Evolutionary conservation across 805 yeast genomes (phyloP).

Genomic region (Tetrapisispora nanseiensis): DNA sequence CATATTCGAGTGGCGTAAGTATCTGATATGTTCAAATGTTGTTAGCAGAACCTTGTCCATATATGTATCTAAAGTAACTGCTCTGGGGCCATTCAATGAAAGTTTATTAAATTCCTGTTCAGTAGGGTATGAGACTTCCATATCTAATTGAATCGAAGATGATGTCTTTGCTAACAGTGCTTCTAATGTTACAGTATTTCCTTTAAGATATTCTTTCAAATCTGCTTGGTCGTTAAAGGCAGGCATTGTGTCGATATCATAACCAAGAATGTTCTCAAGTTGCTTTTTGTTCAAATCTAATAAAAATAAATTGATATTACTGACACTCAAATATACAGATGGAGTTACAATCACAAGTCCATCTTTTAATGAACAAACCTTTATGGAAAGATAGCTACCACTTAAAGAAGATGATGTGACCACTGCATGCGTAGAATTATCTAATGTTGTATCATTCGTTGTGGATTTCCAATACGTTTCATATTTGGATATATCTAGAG

Average conservation of each 20-base stretch:
- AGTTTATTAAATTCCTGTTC: slow-evolving; percentile 34
- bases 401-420: slow-evolving; percentile 81
- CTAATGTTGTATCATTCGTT: slow-evolving; percentile 34
- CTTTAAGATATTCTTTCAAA: slow-evolving; percentile 23
- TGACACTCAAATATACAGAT: slow-evolving; percentile 43
- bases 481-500: slow-evolving; percentile 4
- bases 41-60: slow-evolving; percentile 64
- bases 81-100: slow-evolving; percentile 34
- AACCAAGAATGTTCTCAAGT: slow-evolving; percentile 25
- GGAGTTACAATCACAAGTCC: slow-evolving; percentile 83
- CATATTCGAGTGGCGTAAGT: slow-evolving; percentile 31
- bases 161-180: slow-evolving; percentile 49
- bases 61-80: slow-evolving; percentile 53
- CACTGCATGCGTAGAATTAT: background rate
- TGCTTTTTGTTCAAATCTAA: slow-evolving; percentile 40
- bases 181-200: slow-evolving; percentile 49
- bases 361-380: slow-evolving; percentile 66
- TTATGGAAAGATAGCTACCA: slow-evolving; percentile 66
- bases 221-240: slow-evolving; percentile 18
- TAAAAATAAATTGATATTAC: slow-evolving; percentile 46
- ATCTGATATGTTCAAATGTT: slow-evolving; percentile 67
- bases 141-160: slow-evolving; percentile 51
- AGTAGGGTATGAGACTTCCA: slow-evolving; percentile 74
- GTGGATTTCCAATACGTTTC: slow-evolving; percentile 97
- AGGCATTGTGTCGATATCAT: slow-evolving; percentile 17